Percentiles rank a stretch among this genome's conserved stretches.
phyloP scores from a whole-genome alignment of 2,329 filamentous ascomycete genomes.

The Alternaria panax region DNA sequence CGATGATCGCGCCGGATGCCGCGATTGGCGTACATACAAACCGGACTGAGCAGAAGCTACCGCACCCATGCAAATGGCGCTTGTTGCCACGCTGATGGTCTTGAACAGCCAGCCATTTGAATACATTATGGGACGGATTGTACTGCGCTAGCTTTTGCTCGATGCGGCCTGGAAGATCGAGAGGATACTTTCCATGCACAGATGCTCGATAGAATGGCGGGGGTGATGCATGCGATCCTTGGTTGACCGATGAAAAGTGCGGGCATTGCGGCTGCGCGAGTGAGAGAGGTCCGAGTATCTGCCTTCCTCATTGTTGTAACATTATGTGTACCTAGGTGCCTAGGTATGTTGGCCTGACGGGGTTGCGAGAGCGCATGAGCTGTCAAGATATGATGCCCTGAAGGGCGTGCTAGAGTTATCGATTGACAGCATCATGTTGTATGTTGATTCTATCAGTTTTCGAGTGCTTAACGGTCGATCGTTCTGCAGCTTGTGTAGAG shows the following conservation, averaged over 20 bases:
- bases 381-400: not conserved
- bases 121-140: conserved; percentile 26
- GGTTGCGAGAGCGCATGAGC: not conserved
- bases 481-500: not conserved
- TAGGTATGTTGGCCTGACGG: not conserved
- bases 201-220: not conserved
- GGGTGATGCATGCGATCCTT: not conserved
- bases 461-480: not conserved
- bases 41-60: not conserved
- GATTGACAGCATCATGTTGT: not conserved
- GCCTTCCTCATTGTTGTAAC: not conserved
- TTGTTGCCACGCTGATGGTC: conserved; percentile 36
- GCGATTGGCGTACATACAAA: not conserved
- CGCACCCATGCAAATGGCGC: conserved; percentile 42
- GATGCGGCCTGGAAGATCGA: conserved; percentile 28
- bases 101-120: conserved; percentile 42
- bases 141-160: conserved; percentile 34
- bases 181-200: not conserved
- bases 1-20: conserved; percentile 36
- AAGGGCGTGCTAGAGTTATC: not conserved
- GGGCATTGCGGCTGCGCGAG: not conserved
- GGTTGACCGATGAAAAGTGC: not conserved
- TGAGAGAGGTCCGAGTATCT: not conserved
- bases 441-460: not conserved
- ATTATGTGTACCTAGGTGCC: too few relatives aligned